Evolutionary conservation across 2,329 filamentous ascomycete species (phyloP).

Genomic region (Scopulariopsis brevicaulis): DNA sequence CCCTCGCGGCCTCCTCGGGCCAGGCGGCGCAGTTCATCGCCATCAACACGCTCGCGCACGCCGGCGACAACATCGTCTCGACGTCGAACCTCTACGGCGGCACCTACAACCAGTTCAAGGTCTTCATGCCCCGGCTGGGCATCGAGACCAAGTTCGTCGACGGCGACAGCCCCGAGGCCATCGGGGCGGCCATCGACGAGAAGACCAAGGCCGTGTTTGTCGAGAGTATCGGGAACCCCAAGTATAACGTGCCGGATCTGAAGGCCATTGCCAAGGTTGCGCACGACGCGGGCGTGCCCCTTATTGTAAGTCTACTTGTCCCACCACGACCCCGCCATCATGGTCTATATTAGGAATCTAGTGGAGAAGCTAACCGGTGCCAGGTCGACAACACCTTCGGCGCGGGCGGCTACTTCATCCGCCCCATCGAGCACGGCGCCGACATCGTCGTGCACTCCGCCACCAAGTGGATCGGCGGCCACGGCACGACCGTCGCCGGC

Average conservation of each 20-base stretch:
- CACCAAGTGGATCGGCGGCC: constrained; percentile 95
- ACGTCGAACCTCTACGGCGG: constrained; percentile 89
- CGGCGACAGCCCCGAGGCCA: constrained; percentile 68
- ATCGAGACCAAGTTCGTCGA: constrained; percentile 81
- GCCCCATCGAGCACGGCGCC: constrained; percentile 80
- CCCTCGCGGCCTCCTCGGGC: constrained; percentile 74
- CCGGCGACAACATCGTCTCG: constrained; percentile 86
- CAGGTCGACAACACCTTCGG: constrained; percentile 92
- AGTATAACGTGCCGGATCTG: constrained; percentile 87
- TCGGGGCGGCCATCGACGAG: constrained; percentile 76
- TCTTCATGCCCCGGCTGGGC: constrained; percentile 75
- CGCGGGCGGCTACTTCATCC: constrained; percentile 78
- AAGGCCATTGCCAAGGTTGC: constrained; percentile 76
- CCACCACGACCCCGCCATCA: no score
- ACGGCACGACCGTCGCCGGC: constrained; percentile 84
- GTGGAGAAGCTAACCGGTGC: background rate
- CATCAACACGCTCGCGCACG: constrained; percentile 70
- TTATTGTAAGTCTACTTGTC: constrained; percentile 35
- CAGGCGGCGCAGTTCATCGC: constrained; percentile 90
- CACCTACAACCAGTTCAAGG: constrained; percentile 96
- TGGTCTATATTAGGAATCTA: no score
- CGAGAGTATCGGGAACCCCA: constrained; percentile 88
- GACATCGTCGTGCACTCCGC: constrained; percentile 93
- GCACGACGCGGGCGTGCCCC: constrained; percentile 53
- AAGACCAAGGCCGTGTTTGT: constrained; percentile 88